Base-by-base conservation (phyloP, 163 green algal genomes). In the Trebouxiophyceae sp. region DNA sequence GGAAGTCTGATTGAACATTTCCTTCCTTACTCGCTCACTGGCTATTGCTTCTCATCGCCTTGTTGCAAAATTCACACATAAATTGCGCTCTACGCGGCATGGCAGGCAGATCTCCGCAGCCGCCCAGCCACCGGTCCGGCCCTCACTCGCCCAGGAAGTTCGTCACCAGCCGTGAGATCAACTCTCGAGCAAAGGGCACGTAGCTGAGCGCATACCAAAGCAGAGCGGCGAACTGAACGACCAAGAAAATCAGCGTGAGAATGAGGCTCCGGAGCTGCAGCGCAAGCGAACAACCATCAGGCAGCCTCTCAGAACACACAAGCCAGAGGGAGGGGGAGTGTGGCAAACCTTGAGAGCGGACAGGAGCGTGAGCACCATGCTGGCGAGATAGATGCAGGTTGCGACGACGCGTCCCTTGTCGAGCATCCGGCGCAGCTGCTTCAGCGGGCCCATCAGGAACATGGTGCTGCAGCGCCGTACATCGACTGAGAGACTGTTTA, bases 391-490 rank as follows among this genome's bases (percentile, higher is more conserved):
- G 3, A 80, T 54, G 32, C 28, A 22, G 24, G 76, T 81, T 28
- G 78, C 71, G 3, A 79, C 27, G 23, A 70, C 64, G 16, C 76
- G 70, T 5, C 58, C 64, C 12, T 60, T 60, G 30, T 84, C 76
- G 77, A 85, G 79, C 78, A 85, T 85, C 33, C 65, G 76, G 5
- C 30, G 32, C 20, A 79, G 60, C 31, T 85, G 78, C 45, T 74
- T 76, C 26, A 65, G 33, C 1, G 78, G 78, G 1, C 78, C 78
- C 69, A 84, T 73, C 28, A 84, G 50, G 47, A 83, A 83, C 65
- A 75, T 76, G 5, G 72, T 75, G 45, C 72, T 79, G 73, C 73
- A 69, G 23, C 8, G 39, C n/a, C n/a, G n/a, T n/a, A n/a, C n/a
- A n/a, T n/a, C n/a, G n/a, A n/a, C n/a, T n/a, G n/a, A n/a, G n/a